A percentile compares a stretch with the other conserved stretches of the same genome.
Evolutionary conservation across 2,329 filamentous ascomycete genomes (phyloP).

Genomic region (Penicillium sp.): DNA sequence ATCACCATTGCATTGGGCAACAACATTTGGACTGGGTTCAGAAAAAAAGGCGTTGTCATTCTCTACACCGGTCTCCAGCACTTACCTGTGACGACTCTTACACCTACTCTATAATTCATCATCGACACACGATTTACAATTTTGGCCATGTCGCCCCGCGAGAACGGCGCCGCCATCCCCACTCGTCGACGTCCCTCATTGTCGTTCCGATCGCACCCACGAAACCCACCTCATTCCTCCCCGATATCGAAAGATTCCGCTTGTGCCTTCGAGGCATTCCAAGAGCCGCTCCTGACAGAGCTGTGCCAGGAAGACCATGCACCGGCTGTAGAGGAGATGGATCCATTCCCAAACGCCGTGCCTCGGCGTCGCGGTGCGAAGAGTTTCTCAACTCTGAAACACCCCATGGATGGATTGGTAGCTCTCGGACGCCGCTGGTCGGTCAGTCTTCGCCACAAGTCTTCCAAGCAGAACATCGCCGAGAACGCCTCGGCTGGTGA

Average conservation of each 20-base stretch:
- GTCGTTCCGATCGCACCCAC: slow-evolving; percentile 38
- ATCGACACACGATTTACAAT: slow-evolving; percentile 2
- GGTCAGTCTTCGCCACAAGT: slow-evolving; percentile 41
- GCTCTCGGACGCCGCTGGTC: slow-evolving; percentile 45
- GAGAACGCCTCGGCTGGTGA: slow-evolving; percentile 11
- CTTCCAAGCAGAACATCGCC: slow-evolving; percentile 29
- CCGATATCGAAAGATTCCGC: slow-evolving; percentile 21
- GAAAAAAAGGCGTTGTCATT: slow-evolving; percentile 15
- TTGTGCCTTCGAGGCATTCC: slow-evolving; percentile 23
- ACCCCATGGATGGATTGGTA: slow-evolving; percentile 44
- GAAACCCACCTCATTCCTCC: slow-evolving; percentile 35
- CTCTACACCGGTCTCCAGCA: neutral
- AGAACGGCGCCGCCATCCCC: slow-evolving; percentile 29
- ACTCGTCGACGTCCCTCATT: slow-evolving; percentile 42
- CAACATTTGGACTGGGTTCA: slow-evolving; percentile 10
- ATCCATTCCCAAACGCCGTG: slow-evolving; percentile 31
- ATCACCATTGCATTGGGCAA: slow-evolving; percentile 6
- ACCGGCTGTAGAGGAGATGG: slow-evolving; percentile 34
- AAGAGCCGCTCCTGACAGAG: slow-evolving; percentile 25
- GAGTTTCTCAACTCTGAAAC: slow-evolving; percentile 45
- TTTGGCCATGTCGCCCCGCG: slow-evolving; percentile 31
- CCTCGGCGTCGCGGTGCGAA: slow-evolving; percentile 39
- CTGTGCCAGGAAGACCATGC: slow-evolving; percentile 24
- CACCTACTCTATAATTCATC: slow-evolving; percentile 13
- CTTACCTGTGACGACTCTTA: neutral